Conservation (phyloP, 768 basidiomycete genomes). For the Boletus insuetus region DNA sequence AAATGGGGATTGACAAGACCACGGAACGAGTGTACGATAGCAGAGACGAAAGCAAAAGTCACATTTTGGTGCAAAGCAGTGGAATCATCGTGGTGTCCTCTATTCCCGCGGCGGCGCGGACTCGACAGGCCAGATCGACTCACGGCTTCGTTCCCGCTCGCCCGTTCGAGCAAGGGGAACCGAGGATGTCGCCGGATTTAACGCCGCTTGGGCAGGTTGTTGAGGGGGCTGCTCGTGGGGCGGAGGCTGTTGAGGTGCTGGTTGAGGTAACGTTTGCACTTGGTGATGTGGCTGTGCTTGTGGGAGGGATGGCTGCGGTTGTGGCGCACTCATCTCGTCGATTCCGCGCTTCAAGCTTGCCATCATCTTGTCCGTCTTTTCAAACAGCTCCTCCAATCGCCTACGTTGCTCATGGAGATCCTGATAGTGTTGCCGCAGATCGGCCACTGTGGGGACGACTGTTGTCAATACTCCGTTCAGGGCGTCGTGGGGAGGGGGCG, state of each 20-base stretch:
- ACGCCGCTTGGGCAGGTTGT: constrained; percentile 17
- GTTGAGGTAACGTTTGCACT: constrained; percentile 22
- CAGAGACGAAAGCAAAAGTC: constrained; percentile 29
- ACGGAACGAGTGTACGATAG: constrained; percentile 19
- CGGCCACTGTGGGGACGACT: constrained; percentile 46
- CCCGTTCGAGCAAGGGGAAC: constrained; percentile 23
- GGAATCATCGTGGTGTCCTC: constrained; percentile 16
- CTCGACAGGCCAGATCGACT: constrained; percentile 30
- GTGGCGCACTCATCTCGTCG: constrained; percentile 58
- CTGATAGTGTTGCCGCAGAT: constrained; percentile 70
- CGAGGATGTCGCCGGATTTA: constrained; percentile 13
- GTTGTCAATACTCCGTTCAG: constrained; percentile 28
- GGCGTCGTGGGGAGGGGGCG: constrained; percentile 34
- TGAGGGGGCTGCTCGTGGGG: constrained; percentile 29
- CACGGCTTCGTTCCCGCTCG: constrained; percentile 31
- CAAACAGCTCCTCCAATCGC: constrained; percentile 70
- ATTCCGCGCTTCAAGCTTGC: constrained; percentile 67
- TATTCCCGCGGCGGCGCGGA: constrained; percentile 28
- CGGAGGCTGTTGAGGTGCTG: constrained; percentile 20
- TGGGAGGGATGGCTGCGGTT: constrained; percentile 20
- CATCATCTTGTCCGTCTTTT: constrained; percentile 73
- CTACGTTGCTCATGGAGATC: constrained; percentile 62
- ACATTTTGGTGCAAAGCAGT: constrained; percentile 17
- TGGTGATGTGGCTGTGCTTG: constrained; percentile 26
- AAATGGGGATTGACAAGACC: constrained; percentile 26